Conservation (phyloP, 1,284 basidiomycete genomes). For the Cryptococcus deneoformans region DNA sequence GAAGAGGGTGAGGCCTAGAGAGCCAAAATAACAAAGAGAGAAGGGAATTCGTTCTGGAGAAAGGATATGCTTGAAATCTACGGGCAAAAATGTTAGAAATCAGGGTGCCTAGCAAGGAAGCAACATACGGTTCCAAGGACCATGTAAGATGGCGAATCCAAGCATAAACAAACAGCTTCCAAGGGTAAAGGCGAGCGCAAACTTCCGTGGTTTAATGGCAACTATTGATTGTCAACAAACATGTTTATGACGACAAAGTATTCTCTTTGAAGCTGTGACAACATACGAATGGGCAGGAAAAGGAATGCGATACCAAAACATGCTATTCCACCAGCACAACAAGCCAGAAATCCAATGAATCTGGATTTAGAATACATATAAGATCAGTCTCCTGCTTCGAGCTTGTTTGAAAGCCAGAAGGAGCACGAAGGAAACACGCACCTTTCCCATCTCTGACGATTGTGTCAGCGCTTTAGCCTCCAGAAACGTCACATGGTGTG, state of each 20-base stretch:
- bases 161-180: slow-evolving; percentile 38
- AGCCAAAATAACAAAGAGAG: slow-evolving; percentile 75
- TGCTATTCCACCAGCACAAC: slow-evolving; percentile 81
- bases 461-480: slow-evolving; percentile 13
- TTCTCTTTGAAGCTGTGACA: neutral
- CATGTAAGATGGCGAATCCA: slow-evolving; percentile 57
- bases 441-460: slow-evolving; percentile 42
- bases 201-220: slow-evolving; percentile 78
- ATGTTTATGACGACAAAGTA: neutral
- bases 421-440: slow-evolving; percentile 8
- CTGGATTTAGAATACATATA: slow-evolving; percentile 48
- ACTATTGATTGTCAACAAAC: slow-evolving; percentile 44
- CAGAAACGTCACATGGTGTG: slow-evolving; percentile 11
- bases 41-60: slow-evolving; percentile 85
- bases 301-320: slow-evolving; percentile 97
- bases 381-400: neutral
- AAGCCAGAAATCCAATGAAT: slow-evolving; percentile 89
- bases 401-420: neutral
- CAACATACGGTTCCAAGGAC: slow-evolving; percentile 46
- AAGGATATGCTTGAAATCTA: slow-evolving; percentile 80
- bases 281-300: slow-evolving; percentile 67
- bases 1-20: slow-evolving; percentile 78
- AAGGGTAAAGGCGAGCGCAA: slow-evolving; percentile 77
- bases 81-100: neutral
- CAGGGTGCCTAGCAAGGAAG: neutral